Base-by-base conservation (phyloP, 176 grass and related monocot genomes). In the Zoysia pacifica region DNA sequence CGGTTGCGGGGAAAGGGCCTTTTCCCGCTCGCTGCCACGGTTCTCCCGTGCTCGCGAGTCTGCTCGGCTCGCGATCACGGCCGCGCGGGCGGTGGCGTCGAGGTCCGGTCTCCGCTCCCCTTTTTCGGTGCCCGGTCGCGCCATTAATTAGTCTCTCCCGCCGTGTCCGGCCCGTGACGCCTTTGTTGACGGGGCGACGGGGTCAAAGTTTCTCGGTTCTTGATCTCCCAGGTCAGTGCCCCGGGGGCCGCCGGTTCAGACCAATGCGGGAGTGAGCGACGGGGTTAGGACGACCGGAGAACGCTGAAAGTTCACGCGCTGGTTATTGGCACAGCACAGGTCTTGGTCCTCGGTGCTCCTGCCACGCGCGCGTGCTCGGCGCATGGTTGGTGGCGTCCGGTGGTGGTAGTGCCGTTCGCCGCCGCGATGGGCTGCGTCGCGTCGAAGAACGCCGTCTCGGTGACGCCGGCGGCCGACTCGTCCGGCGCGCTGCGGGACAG, bases 381-480 rank as follows among this genome's bases (percentile, higher is more conserved):
- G 78, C 37, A 75, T 75, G 84, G 39, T 71, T 10, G 42, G 48
- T 65, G 58, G 35, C 62, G 49, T 65, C 15, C 35, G 64, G 3
- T 48, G 38, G 15, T 62, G 18, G 11, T 54, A 20, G 54, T 44
- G 9, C 59, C 38, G 79, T 62, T 45, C 49, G 55, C 66, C 51
- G 72, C 48, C 80, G 67, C 46, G 67, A 99, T 99, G 96, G 96
- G 96, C 64, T 99, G 96, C 82, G 84, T 91, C 75, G 79, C 75
- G 54, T 99, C 96, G 63, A 99, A 99, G 93, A 99, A 93, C 51
- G 54, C 82, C 38, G 77, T 87, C 50, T 91, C 89, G 48, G 87
- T 89, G 61, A 91, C 92, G 18, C 96, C 90, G 68, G 88, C 86
- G 12, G 72, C 67, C 3, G 86, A 93, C 72, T 87, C 88, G 62